These are phyloP conservation scores for Linderina pennispora DNA, from an alignment of 192 early-diverging fungal species.

Conservation along the genomic window DNA sequence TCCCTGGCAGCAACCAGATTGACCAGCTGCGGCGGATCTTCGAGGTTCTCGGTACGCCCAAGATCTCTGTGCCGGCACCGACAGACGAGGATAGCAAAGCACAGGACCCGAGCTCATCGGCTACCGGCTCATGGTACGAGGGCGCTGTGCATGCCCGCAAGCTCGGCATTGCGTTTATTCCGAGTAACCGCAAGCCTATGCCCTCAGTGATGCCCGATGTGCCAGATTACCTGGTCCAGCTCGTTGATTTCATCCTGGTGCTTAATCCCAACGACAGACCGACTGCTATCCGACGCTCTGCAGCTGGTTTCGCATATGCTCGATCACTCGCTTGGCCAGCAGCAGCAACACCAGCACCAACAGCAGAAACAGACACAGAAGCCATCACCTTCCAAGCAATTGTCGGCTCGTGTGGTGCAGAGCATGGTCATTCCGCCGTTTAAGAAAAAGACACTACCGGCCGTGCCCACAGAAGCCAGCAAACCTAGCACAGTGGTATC, in stretches of 20 bases:
- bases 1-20: slow-evolving; percentile 89
- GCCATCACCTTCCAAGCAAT: not conserved
- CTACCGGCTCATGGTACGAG: slow-evolving; percentile 64
- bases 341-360: slow-evolving; percentile 2
- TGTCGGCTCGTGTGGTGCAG: not conserved
- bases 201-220: slow-evolving; percentile 55
- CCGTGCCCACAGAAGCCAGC: too few species aligned
- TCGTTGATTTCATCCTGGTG: slow-evolving; percentile 66
- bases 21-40: slow-evolving; percentile 90
- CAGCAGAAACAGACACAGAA: too few species aligned
- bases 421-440: too few species aligned
- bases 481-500: too few species aligned
- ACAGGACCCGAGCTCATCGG: slow-evolving; percentile 4
- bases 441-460: too few species aligned
- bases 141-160: slow-evolving; percentile 62
- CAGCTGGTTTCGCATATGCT: slow-evolving; percentile 40
- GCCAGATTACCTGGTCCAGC: slow-evolving; percentile 46
- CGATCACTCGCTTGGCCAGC: slow-evolving; percentile 29
- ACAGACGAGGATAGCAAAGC: slow-evolving; percentile 3
- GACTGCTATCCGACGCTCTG: slow-evolving; percentile 69
- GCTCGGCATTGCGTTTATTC: slow-evolving; percentile 60
- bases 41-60: slow-evolving; percentile 71
- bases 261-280: slow-evolving; percentile 75
- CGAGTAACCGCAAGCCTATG: slow-evolving; percentile 49
- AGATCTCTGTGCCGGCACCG: slow-evolving; percentile 23